A percentile compares a stretch with the other conserved stretches of the same genome.
Conservation (phyloP, 257 asterid genomes). For the Nemophila menziesii region DNA sequence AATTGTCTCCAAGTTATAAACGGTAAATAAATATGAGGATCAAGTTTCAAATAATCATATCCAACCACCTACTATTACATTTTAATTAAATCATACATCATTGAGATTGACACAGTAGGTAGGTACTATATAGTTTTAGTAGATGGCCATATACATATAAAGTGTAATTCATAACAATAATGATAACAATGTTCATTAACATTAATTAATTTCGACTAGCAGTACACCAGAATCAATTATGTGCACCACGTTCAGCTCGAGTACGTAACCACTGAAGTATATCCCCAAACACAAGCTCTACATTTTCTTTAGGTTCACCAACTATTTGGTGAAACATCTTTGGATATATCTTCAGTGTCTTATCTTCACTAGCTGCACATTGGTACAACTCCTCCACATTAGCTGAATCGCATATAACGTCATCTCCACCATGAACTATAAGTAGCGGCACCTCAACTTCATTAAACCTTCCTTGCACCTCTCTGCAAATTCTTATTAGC, state of each 20-base stretch:
- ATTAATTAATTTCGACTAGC: background rate
- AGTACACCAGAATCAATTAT: background rate
- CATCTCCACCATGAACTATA: constrained; percentile 74
- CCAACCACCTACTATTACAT: no score
- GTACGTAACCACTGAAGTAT: constrained; percentile 56
- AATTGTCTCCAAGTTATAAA: no score
- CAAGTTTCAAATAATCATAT: no score
- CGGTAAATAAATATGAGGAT: no score
- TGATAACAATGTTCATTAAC: background rate
- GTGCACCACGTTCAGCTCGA: constrained; percentile 15
- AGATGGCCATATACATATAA: no score
- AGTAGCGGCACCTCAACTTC: constrained; percentile 62
- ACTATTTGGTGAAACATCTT: constrained; percentile 89
- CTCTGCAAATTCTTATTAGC: constrained; percentile 59
- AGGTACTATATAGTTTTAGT: no score
- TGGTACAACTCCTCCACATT: constrained; percentile 45
- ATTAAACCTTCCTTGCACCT: constrained; percentile 50
- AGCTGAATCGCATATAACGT: constrained; percentile 25
- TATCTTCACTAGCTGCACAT: constrained; percentile 56
- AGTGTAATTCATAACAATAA: background rate
- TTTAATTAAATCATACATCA: no score
- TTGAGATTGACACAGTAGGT: no score
- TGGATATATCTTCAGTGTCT: constrained; percentile 58
- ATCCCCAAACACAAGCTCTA: constrained; percentile 71
- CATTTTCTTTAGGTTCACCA: constrained; percentile 73